These are phyloP conservation scores for Phytophthora syringae DNA, from an alignment of 352 stramenopile species.

Conservation along the genomic window DNA sequence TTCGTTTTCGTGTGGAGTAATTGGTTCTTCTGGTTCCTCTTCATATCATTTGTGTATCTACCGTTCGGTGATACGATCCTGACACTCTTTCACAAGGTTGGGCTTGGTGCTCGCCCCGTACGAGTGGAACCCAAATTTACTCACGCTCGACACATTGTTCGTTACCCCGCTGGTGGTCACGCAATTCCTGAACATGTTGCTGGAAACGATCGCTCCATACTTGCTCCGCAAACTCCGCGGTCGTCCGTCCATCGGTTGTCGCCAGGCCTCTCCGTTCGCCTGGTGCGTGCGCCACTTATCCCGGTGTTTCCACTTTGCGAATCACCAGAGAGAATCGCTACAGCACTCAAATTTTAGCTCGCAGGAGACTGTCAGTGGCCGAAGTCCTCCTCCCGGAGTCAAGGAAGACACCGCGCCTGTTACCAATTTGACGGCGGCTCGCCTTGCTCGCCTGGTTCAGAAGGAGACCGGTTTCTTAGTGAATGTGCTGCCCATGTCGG, in stretches of 20 bases:
- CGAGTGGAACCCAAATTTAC: slow-evolving; percentile 68
- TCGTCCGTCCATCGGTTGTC: slow-evolving; percentile 64
- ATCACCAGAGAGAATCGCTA: slow-evolving; percentile 24
- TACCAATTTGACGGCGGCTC: slow-evolving; percentile 66
- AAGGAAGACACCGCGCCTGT: slow-evolving; percentile 30
- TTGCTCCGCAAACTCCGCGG: slow-evolving; percentile 80
- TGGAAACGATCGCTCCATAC: slow-evolving; percentile 89
- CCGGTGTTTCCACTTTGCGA: slow-evolving; percentile 42
- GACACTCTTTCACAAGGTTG: slow-evolving; percentile 53
- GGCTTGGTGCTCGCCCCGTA: slow-evolving; percentile 67
- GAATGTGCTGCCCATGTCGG: slow-evolving; percentile 68
- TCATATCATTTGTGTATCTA: slow-evolving; percentile 91
- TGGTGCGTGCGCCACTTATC: slow-evolving; percentile 60
- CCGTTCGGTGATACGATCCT: slow-evolving; percentile 83
- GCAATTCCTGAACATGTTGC: slow-evolving; percentile 88
- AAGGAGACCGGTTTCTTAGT: slow-evolving; percentile 76
- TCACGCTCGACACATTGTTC: slow-evolving; percentile 89
- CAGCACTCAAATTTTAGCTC: slow-evolving; percentile 16
- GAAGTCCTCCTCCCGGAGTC: slow-evolving; percentile 3
- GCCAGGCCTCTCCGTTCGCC: slow-evolving; percentile 62
- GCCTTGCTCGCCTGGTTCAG: slow-evolving; percentile 69
- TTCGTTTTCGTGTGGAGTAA: slow-evolving; percentile 93
- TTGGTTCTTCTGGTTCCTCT: slow-evolving; percentile 93
- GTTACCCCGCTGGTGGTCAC: slow-evolving; percentile 89
- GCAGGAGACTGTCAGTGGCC: slow-evolving; percentile 14